Conservation (phyloP, 306 rosid species). For the Citrullus amarus region DNA sequence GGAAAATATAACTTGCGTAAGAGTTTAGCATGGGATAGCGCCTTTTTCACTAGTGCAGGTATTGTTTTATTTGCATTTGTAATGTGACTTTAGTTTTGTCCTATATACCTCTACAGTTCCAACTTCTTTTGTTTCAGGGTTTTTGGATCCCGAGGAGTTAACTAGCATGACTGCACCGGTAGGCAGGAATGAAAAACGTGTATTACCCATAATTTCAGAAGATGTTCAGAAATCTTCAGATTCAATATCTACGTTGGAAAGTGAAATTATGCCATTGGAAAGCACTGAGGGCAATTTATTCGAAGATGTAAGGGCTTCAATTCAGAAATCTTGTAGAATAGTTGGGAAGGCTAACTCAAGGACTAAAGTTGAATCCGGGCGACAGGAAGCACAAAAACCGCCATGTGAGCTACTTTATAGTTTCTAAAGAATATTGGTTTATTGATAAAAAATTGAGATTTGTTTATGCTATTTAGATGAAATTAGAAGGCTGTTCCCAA, state of each 20-base stretch:
- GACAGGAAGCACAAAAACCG: conserved; percentile 13
- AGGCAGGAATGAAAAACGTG: conserved; percentile 38
- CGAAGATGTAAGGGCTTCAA: conserved; percentile 86
- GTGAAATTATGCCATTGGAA: conserved; percentile 63
- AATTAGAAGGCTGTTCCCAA: background rate
- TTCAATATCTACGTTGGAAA: conserved; percentile 57
- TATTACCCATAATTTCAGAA: conserved; percentile 51
- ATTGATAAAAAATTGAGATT: background rate
- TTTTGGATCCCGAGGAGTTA: conserved; percentile 79
- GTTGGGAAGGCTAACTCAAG: conserved; percentile 18
- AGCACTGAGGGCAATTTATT: conserved; percentile 53
- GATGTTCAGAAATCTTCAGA: conserved; percentile 62
- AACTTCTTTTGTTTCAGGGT: conserved; percentile 40
- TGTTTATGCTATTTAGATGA: background rate
- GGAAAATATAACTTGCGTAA: conserved; percentile 76
- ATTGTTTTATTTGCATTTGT: conserved; percentile 1
- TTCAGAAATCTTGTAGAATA: conserved; percentile 59
- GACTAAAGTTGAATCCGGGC: conserved; percentile 14
- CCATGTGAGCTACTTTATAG: conserved; percentile 26
- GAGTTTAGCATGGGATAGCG: conserved; percentile 95
- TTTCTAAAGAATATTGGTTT: background rate
- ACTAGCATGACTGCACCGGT: conserved; percentile 67
- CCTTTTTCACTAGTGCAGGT: conserved; percentile 94
- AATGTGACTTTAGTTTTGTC: background rate
- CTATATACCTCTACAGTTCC: background rate